phyloP scores from a whole-genome alignment of 176 grass and related monocot genomes.

The Oryza meridionalis region DNA sequence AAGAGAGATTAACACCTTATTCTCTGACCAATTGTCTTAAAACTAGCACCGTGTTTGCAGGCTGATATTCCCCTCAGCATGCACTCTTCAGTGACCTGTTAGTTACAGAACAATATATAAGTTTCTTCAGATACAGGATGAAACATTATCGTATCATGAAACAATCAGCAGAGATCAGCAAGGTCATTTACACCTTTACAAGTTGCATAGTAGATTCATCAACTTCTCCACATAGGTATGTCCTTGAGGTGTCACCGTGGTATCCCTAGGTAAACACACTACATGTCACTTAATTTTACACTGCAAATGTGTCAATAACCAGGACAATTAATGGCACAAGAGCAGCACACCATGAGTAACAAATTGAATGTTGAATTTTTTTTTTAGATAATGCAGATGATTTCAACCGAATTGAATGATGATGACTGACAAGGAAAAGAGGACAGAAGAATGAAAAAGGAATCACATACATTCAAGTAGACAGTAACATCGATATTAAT shows the following conservation, averaged over 20 bases:
- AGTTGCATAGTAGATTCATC: constrained; percentile 68
- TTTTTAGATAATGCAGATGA: neutral
- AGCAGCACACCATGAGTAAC: neutral
- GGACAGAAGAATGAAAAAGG: neutral
- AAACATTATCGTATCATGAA: neutral
- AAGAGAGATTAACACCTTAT: constrained; percentile 60
- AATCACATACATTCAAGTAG: constrained; percentile 79
- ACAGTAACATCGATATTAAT: constrained; percentile 94
- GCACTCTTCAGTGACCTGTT: constrained; percentile 87
- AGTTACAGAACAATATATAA: constrained; percentile 35
- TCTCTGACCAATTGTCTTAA: constrained; percentile 72
- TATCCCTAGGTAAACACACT: constrained; percentile 66
- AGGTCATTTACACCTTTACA: constrained; percentile 51
- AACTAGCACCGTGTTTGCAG: constrained; percentile 80
- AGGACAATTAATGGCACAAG: neutral
- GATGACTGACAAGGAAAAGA: neutral
- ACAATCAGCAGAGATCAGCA: constrained; percentile 7
- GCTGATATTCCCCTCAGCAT: constrained; percentile 79
- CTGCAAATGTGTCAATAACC: neutral
- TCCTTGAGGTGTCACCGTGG: constrained; percentile 94
- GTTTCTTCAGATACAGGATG: constrained; percentile 5
- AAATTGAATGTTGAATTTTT: neutral
- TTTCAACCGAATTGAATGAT: neutral
- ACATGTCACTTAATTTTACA: constrained; percentile 21
- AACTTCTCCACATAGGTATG: constrained; percentile 85